Base-by-base conservation (phyloP, 2,329 filamentous ascomycete species). In the Hirsutella thompsonii region DNA sequence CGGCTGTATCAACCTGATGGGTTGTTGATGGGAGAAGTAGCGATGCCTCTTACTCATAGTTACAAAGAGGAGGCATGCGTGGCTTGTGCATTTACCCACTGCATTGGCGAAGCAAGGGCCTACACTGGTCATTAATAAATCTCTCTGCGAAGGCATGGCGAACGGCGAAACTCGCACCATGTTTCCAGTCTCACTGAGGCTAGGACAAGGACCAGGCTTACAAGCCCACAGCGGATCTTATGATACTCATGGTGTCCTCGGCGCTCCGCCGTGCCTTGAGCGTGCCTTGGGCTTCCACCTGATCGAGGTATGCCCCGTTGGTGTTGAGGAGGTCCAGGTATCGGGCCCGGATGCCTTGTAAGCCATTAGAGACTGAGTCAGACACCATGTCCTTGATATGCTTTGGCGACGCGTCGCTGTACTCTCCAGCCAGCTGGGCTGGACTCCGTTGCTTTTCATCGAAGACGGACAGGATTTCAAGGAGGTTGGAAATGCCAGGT, bases 401-500 rank as follows among this genome's bases (percentile, higher is more conserved):
- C 16, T 55, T 59, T 1, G 66, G 58, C 18, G 55, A 52, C 19
- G 67, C 54, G 2, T 60, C 57, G 5, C 55, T 55, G 37, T 65
- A 62, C 8, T 55, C 54, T 11, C 55, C 42, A 2, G 62, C 69
- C 18, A 75, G 49, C 34, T 68, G 55, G 36, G 52, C 47, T 1
- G 67, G 59, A 11, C 53, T 63, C 38, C 66, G 60, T 3, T 54
- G 52, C 20, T 58, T 50, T 4, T 56, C 49, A 41, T 80, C 74
- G 50, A 90, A 76, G 46, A 85, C 75, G 20, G 78, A 79, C n/a
- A 90, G 63, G 14, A 98, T 74, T 43, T 87, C 78, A 1, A 98
- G 62, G 11, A 98, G 67, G 56, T 96, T 98, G 10, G 89, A 80
- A 3, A 98, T 83, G 0, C 88, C 92, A 0, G 90, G 90, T 20